phyloP scores from a whole-genome alignment of 768 basidiomycete species.

The Symmetrospora coprosmae region DNA sequence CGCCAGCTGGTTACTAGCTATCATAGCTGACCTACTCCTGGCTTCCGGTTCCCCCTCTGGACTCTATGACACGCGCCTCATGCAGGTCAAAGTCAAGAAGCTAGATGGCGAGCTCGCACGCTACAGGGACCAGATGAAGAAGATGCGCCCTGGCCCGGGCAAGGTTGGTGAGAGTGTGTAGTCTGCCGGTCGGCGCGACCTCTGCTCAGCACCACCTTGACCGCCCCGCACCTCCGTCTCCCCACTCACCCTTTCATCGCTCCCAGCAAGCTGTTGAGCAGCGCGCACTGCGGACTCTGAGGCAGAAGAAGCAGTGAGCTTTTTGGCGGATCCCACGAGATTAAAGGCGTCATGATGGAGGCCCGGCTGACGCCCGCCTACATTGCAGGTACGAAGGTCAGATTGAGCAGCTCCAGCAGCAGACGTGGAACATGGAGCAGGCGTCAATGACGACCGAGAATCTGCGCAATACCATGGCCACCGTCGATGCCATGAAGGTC shows the following conservation, averaged over 20 bases:
- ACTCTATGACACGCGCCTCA: no score
- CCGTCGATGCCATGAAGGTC: slow-evolving; percentile 84
- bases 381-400: slow-evolving; percentile 66
- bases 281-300: slow-evolving; percentile 78
- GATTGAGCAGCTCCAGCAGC: slow-evolving; percentile 75
- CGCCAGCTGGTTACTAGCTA: not conserved
- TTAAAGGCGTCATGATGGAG: no score
- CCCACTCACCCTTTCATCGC: not conserved
- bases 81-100: slow-evolving; percentile 95
- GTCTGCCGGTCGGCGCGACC: not conserved
- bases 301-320: slow-evolving; percentile 69
- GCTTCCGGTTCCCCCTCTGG: slow-evolving; percentile 39
- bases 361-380: no score
- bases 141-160: slow-evolving; percentile 80
- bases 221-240: not conserved
- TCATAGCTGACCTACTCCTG: not conserved
- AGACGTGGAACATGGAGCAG: slow-evolving; percentile 97
- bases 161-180: slow-evolving; percentile 47
- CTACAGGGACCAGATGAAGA: slow-evolving; percentile 93
- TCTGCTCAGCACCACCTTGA: not conserved
- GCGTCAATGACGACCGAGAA: slow-evolving; percentile 93
- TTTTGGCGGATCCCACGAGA: slow-evolving; percentile 23
- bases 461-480: slow-evolving; percentile 95
- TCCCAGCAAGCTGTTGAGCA: slow-evolving; percentile 81
- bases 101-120: slow-evolving; percentile 78